A percentile compares a stretch with the other conserved stretches of the same genome.
Conservation (phyloP, 179 eudicot species). For the Pouteria campechiana region DNA sequence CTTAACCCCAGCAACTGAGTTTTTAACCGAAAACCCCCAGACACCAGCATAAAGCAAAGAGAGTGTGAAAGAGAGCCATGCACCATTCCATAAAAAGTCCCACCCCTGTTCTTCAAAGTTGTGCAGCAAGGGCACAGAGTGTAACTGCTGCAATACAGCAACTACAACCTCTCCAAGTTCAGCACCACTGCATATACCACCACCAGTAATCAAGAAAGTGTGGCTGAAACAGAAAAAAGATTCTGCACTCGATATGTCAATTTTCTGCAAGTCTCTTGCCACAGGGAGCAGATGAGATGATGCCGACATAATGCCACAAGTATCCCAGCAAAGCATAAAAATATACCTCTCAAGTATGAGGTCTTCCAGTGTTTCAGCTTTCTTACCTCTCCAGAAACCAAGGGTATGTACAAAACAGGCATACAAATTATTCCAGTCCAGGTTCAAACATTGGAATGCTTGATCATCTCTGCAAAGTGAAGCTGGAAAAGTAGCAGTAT, state of each 20-base stretch:
- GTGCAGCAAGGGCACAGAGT: conserved; percentile 25
- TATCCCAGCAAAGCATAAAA: conserved; percentile 88
- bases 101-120: conserved; percentile 45
- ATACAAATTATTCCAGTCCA: conserved; percentile 45
- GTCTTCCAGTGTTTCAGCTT: conserved; percentile 60
- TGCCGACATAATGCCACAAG: conserved; percentile 39
- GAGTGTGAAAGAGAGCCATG: conserved; percentile 67
- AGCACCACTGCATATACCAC: conserved; percentile 12
- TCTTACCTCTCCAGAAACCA: conserved; percentile 63
- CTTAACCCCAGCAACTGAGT: conserved; percentile 23
- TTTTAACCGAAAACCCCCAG: conserved; percentile 29
- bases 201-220: conserved; percentile 29
- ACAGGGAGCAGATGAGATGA: conserved; percentile 17
- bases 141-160: conserved; percentile 44
- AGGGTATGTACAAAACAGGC: conserved; percentile 42
- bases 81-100: conserved; percentile 66
- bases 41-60: conserved; percentile 49
- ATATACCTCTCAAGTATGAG: conserved; percentile 79
- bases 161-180: conserved; percentile 28
- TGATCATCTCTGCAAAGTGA: conserved; percentile 29
- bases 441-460: conserved; percentile 17
- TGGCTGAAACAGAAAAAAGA: conserved; percentile 51
- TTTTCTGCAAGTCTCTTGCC: conserved; percentile 17
- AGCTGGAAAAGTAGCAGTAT: conserved; percentile 64
- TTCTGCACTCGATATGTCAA: conserved; percentile 43